Percentiles rank a stretch among this genome's conserved stretches.
Evolutionary conservation across 345 rosid genomes (phyloP).

Genomic region (Gossypium arboreum): DNA sequence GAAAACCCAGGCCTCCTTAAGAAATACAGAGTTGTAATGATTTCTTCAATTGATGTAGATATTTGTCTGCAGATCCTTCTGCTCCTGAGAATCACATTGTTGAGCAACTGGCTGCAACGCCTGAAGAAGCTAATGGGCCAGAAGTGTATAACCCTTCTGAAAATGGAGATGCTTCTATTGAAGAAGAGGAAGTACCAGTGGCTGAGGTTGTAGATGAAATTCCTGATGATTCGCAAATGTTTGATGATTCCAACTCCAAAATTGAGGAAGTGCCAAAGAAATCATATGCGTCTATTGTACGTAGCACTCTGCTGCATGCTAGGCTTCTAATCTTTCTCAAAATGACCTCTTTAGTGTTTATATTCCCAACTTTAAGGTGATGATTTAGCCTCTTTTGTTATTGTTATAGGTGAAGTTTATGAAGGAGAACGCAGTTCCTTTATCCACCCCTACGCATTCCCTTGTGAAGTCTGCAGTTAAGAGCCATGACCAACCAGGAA

Average conservation of each 20-base stretch:
- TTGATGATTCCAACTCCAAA: conserved; percentile 42
- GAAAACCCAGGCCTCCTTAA: background rate
- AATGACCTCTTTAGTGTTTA: background rate
- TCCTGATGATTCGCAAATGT: conserved; percentile 37
- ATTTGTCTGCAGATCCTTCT: conserved; percentile 26
- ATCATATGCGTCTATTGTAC: conserved; percentile 93
- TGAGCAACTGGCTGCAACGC: conserved; percentile 29
- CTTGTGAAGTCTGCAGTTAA: conserved; percentile 50
- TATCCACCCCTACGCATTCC: conserved; percentile 33
- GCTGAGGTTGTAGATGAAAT: conserved; percentile 57
- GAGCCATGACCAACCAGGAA: conserved; percentile 54
- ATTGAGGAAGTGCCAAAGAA: conserved; percentile 73
- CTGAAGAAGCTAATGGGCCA: conserved; percentile 35
- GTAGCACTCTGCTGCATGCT: conserved; percentile 11
- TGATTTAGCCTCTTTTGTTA: background rate
- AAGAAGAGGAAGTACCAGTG: conserved; percentile 33
- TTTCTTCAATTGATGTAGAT: conserved; percentile 4
- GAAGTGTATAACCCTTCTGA: conserved; percentile 38
- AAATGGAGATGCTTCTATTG: conserved; percentile 36
- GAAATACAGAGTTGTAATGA: background rate
- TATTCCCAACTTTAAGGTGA: background rate
- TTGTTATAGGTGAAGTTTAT: conserved; percentile 59
- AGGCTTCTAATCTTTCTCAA: background rate
- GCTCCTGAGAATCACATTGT: conserved; percentile 30
- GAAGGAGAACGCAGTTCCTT: conserved; percentile 59